A percentile compares a stretch with the other conserved stretches of the same genome.
These are phyloP conservation scores for Russula emetica DNA, from an alignment of 768 basidiomycete genomes.

Conservation along the genomic window DNA sequence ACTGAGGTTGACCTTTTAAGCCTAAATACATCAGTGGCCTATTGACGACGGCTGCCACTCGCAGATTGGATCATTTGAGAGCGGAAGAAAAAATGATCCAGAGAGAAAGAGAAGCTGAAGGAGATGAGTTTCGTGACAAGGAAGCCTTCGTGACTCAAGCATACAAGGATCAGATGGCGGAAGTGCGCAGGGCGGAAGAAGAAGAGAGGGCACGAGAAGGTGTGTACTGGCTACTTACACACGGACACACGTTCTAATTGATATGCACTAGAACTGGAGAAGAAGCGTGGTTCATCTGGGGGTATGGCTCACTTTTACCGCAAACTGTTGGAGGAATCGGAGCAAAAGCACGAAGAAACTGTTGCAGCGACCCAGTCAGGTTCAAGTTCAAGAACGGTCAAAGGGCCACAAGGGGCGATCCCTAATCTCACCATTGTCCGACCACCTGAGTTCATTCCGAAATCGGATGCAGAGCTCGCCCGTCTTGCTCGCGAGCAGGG, in stretches of 20 bases:
- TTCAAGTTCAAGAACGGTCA: conserved; percentile 47
- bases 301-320: conserved; percentile 88
- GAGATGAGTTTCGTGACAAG: conserved; percentile 90
- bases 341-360: conserved; percentile 79
- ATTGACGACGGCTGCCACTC: conserved; percentile 75
- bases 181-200: conserved; percentile 85
- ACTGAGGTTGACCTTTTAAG: conserved; percentile 38
- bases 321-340: conserved; percentile 71
- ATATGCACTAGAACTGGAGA: conserved; percentile 44
- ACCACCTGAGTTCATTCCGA: conserved; percentile 56
- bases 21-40: conserved; percentile 91
- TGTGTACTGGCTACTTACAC: conserved; percentile 36
- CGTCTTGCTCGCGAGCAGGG: conserved; percentile 66
- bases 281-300: conserved; percentile 50
- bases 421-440: conserved; percentile 74
- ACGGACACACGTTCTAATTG: not conserved
- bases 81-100: conserved; percentile 99
- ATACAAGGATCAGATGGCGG: conserved; percentile 94
- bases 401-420: conserved; percentile 58
- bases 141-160: conserved; percentile 97
- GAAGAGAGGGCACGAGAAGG: conserved; percentile 90
- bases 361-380: conserved; percentile 60
- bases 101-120: conserved; percentile 86
- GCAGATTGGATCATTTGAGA: conserved; percentile 80
- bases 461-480: conserved; percentile 74